Evolutionary conservation across 2,329 filamentous ascomycete species (phyloP).

Genomic region (Cercospora brassicicola): DNA sequence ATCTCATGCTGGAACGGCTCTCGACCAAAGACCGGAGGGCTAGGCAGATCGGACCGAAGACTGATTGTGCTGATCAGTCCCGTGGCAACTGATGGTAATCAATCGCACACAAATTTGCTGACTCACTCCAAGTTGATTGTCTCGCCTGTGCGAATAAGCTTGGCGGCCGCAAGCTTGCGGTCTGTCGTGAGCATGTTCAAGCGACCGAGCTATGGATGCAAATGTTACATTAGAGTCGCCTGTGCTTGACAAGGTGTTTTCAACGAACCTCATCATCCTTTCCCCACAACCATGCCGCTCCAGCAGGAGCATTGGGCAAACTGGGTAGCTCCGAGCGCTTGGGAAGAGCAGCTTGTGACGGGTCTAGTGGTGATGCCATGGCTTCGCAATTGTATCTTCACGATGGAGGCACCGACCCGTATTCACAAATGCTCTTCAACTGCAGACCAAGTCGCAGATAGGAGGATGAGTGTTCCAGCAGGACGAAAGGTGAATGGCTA

Average conservation of each 20-base stretch:
- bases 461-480: neutral
- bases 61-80: neutral
- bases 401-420: neutral
- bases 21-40: neutral
- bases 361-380: neutral
- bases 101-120: neutral
- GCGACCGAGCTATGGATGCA: neutral
- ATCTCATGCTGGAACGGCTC: slow-evolving; percentile 16
- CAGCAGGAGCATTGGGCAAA: neutral
- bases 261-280: neutral
- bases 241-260: neutral
- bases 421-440: neutral
- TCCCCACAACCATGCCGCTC: neutral
- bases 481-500: neutral
- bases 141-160: neutral
- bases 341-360: neutral
- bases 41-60: neutral
- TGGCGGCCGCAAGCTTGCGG: neutral
- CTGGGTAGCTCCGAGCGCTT: neutral
- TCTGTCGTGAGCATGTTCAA: neutral
- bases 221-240: neutral
- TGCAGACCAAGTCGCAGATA: neutral
- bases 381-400: neutral
- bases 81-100: too few relatives aligned
- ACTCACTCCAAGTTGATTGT: neutral